Base-by-base conservation (phyloP, 2,329 filamentous ascomycete genomes). In the Aphanoascus verrucosus region DNA sequence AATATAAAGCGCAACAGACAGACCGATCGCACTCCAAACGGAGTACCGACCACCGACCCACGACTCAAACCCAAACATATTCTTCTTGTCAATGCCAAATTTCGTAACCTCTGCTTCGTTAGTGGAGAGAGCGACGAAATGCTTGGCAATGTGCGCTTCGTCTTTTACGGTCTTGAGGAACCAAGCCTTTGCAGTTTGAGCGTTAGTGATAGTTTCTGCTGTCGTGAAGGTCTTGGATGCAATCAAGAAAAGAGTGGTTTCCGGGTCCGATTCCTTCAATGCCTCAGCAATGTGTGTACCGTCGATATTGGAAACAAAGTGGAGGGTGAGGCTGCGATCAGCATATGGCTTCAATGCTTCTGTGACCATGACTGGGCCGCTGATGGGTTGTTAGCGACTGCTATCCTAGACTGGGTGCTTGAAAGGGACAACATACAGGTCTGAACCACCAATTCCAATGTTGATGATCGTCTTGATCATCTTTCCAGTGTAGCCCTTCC, bases 211-310 rank as follows among this genome's bases (percentile, higher is more conserved):
- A 47, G 93, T 98, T 80, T 98, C 93, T 55, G 93, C 93, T 8
- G 93, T 98, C 59, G 93, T 98, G 74, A 98, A 98, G 59, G 93
- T 98, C 84, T 98, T 98, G 72, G 91, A 97, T 54, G 93, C 93
- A 63, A 98, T 82, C 63, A 98, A 80, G 84, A 98, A 97, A 59
- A 98, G 85, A n/a, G 93, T 96, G 46, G 91, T 96, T 77, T 98
- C 93, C 47, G 91, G 91, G 71, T 98, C 83, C 7, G 91, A 94
- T 64, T 83, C 74, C 67, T 82, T 84, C 57, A 97, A 81, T 49
- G 93, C 90, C 76, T 98, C 93, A 46, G 89, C 87, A 69, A 97
- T 88, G 77, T 98, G 93, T 53, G 93, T 98, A 62, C 93, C 93
- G 69, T 98, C 93, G 68, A 98, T 97, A 80, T 98, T 98, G 76